A percentile compares a stretch with the other conserved stretches of the same genome.
Evolutionary conservation across 257 asterid species (phyloP).

Genomic region (Rauvolfia tetraphylla): DNA sequence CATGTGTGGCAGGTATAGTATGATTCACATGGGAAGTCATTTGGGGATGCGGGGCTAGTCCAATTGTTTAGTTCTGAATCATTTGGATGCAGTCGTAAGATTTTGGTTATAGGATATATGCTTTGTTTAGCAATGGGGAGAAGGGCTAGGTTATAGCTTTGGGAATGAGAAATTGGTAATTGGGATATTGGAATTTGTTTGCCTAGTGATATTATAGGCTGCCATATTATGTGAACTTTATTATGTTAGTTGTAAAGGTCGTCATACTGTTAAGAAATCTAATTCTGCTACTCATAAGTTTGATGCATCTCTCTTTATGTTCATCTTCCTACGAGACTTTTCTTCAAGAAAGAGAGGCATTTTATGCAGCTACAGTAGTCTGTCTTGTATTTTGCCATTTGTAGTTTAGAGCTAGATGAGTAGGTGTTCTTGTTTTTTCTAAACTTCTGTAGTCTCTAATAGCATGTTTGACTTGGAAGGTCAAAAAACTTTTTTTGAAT

Average conservation of each 20-base stretch:
- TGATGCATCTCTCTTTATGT: background rate
- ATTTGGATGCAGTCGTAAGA: background rate
- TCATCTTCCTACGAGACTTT: background rate
- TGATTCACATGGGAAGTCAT: conserved; percentile 8
- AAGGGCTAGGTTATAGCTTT: background rate
- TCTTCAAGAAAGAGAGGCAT: background rate
- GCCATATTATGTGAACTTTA: background rate
- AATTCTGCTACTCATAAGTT: background rate
- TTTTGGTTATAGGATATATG: background rate
- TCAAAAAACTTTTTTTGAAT: background rate
- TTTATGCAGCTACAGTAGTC: background rate
- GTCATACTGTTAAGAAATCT: background rate
- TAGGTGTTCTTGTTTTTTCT: background rate
- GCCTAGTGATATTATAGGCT: background rate
- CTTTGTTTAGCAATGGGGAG: background rate
- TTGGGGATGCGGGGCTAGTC: background rate
- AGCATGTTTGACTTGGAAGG: background rate
- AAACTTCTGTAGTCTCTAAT: background rate
- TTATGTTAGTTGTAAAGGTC: background rate
- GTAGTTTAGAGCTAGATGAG: background rate
- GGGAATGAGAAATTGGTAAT: background rate
- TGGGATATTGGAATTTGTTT: background rate
- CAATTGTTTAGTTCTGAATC: background rate
- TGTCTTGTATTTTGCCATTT: background rate
- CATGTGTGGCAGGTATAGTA: conserved; percentile 54